Evolutionary conservation across 2,329 filamentous ascomycete genomes (phyloP), one percentile per base, ranked within the genome.

Genomic region (Tolypocladium endophyticum): DNA sequence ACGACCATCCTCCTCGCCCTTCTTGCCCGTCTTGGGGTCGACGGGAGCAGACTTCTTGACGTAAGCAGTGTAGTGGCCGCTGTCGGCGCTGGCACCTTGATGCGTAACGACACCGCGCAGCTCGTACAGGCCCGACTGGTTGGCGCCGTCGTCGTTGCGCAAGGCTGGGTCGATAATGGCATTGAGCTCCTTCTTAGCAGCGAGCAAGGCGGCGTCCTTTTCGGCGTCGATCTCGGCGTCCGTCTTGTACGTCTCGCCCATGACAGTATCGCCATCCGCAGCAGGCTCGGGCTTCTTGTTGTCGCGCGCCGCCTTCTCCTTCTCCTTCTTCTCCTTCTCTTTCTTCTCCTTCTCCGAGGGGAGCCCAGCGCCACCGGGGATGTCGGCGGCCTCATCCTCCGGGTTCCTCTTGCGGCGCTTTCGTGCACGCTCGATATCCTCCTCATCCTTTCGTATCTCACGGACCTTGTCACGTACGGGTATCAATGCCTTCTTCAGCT

Each of bases 391-490:
- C 57, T 77, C 76, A 57, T 78, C 76, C 45, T 81, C 76, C 55
- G 79, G 74, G 60, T 77, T 79, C 64, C 77, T 81, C 85, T 93
- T 97, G 73, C 95, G 91, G 63, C 93, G 86, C 82, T 97, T 99
- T 65, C 90, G 88, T 35, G 91, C 86, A 52, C 94, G 88, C 74
- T 96, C 91, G 55, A 96, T 85, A 71, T 99, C 95, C 69, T 95
- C 85, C 72, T 96, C 91, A 63, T 97, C 94, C 76, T 97, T 97
- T 67, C 91, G 85, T 60, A 99, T 86, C 69, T 99, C 92, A 33
- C 94, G 89, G 57, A 99, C 89, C 80, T 95, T 95, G 78, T 99
- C 94, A 61, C 94, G 86, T n/a, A 99, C 88, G 1, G 94, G 95
- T 55, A 97, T 79, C 53, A 99, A 81, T 66, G 89, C 84, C 70